phyloP scores from a whole-genome alignment of 352 stramenopile genomes.

The Pythium dissotocum region DNA sequence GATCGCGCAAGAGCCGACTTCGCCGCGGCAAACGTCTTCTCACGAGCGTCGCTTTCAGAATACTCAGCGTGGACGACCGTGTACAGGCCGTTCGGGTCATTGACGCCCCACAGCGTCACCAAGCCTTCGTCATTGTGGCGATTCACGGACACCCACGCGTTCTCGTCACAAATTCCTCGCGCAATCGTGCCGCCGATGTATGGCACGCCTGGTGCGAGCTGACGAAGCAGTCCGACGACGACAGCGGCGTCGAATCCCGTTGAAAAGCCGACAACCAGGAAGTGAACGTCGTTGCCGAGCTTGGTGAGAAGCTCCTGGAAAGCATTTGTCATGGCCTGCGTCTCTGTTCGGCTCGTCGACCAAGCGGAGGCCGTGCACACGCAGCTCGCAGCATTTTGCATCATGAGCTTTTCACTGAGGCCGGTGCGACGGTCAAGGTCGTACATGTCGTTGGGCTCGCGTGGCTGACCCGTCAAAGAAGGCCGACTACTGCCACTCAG shows the following conservation, averaged over 20 bases:
- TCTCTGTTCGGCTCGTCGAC: slow-evolving; percentile 74
- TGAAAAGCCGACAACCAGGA: slow-evolving; percentile 85
- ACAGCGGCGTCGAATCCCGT: slow-evolving; percentile 78
- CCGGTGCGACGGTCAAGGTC: slow-evolving; percentile 44
- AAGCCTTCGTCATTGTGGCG: slow-evolving; percentile 82
- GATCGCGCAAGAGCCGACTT: slow-evolving; percentile 66
- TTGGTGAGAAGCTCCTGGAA: slow-evolving; percentile 83
- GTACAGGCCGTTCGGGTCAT: slow-evolving; percentile 82
- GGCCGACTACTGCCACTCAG: slow-evolving; percentile 9
- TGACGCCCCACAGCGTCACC: slow-evolving; percentile 84
- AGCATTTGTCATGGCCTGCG: slow-evolving; percentile 68
- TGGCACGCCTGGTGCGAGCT: slow-evolving; percentile 74
- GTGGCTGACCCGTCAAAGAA: not conserved
- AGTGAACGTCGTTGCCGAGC: slow-evolving; percentile 76
- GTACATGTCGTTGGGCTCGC: slow-evolving; percentile 37
- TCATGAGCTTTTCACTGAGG: slow-evolving; percentile 51
- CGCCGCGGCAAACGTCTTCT: slow-evolving; percentile 75
- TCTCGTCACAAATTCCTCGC: slow-evolving; percentile 84
- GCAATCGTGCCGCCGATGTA: slow-evolving; percentile 87
- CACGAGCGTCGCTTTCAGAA: slow-evolving; percentile 71
- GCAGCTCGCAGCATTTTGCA: slow-evolving; percentile 56
- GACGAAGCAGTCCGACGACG: slow-evolving; percentile 68
- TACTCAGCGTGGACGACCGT: slow-evolving; percentile 81
- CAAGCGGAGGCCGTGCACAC: slow-evolving; percentile 72
- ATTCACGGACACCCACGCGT: slow-evolving; percentile 87